Evolutionary conservation across 1,284 basidiomycete genomes (phyloP), one percentile per base, ranked within the genome.

Genomic region (Naganishia sp.): DNA sequence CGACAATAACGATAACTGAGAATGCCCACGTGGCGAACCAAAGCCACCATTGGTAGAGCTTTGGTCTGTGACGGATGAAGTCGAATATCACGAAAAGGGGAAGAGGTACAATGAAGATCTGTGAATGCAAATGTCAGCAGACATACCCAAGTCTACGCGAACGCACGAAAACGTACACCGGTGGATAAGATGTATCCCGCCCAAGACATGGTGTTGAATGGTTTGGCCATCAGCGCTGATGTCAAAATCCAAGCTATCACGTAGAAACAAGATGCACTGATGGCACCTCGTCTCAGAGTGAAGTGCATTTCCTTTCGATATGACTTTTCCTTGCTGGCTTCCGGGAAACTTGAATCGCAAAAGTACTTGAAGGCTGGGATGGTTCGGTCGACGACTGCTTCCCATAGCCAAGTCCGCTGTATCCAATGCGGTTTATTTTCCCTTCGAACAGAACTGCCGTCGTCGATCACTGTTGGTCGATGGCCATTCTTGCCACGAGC

Each of bases 241-340:
- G 75, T 75, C 21, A 78, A 65, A 25, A 75, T 54, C 74, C 74
- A 78, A 10, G 75, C 71, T 50, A 79, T 68, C 36, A 77, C 60
- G 54, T 77, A 74, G 72, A 75, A 78, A 21, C 69, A 39, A 0
- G 75, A 66, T 3, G 73, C 59, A 31, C 39, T 52, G 39, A 76
- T 67, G 2, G 77, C 77, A 1, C 72, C 74, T 61, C 71, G 70
- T 59, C 53, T 36, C n/a, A 55, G 31, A 2, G 74, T 72, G 69
- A 77, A 77, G 71, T 75, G 66, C 67, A 79, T 75, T 68, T 80
- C 77, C 64, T 75, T 76, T 43, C 74, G 75, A 65, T 75, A 80
- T 18, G 74, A 72, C 33, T 70, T 66, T 64, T 80, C 79, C 63
- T 77, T 78, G 23, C 55, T 69, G 7, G 66, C 59, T 63, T 80